Base-by-base conservation (phyloP, 805 yeast genomes). In the Ogataea polymorpha region DNA sequence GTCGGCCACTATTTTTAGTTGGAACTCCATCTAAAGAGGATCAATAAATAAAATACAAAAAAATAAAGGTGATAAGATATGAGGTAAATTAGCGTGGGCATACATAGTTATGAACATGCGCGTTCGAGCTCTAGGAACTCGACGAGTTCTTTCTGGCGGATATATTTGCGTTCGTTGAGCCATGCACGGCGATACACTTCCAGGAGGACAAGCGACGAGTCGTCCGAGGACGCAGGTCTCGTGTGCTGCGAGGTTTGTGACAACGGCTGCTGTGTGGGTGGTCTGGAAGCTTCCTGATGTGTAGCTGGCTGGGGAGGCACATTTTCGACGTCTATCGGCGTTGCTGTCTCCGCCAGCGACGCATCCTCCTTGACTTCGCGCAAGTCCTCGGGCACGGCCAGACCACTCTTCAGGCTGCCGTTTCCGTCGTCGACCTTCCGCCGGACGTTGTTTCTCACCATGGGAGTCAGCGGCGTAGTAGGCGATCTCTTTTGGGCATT, bases 1-100 rank as follows among this genome's bases (percentile, higher is more conserved):
- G 45, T 79, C 85, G 1, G 78, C 73, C 9, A 68, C 65, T 34
- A 77, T 48, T 42, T 68, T 70, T 41, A 77, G 59, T 5, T 65
- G 61, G 62, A 66, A 44, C 37, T 46, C 51, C 44, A 44, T 46
- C 26, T 46, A 32, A 17, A 30, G 29, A 25, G 24, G 40, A 32
- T 35, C 40, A 41, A 41, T 13, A 30, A 23, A 24, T 38, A 38
- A 36, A 36, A 24, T 20, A 15, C 16, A 31, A 37, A 16, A 31
- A 31, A 18, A 20, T 17, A 31, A 12, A 20, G 13, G 20, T 15
- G 32, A 17, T 24, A 15, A 13, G 27, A 16, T 7, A 31, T 18
- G 18, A 18, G 34, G 20, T 36, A 36, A 14, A 27, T 35, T 27
- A 14, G 28, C 15, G 27, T 23, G 28, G 11, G 12, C 13, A 12